Evolutionary conservation across 768 basidiomycete species (phyloP).

Genomic region (Cyathus striatus): DNA sequence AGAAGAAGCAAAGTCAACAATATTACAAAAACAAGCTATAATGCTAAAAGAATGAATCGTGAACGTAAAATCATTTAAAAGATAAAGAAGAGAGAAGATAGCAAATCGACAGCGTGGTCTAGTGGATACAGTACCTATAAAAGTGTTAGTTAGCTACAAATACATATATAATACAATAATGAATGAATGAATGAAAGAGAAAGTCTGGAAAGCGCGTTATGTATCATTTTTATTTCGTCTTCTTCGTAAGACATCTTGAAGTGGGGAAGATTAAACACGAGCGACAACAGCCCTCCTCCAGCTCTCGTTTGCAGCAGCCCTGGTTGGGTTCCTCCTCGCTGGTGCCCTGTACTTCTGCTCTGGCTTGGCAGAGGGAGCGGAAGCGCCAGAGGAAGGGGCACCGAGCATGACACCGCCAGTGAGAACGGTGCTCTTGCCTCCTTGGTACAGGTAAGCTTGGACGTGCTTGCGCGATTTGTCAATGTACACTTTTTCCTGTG

Average conservation of each 20-base stretch:
- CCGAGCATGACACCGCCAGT: conserved; percentile 43
- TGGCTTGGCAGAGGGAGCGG: conserved; percentile 1
- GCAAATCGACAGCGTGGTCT: too few relatives aligned
- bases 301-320: not conserved
- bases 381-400: conserved; percentile 5
- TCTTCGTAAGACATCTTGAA: too few relatives aligned
- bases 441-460: conserved; percentile 35
- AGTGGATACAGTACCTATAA: too few relatives aligned
- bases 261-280: too few relatives aligned
- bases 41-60: too few relatives aligned
- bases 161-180: conserved; percentile 5
- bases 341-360: conserved; percentile 1
- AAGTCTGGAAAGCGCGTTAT: not conserved
- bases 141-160: too few relatives aligned
- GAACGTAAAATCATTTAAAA: not conserved
- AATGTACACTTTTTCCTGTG: conserved; percentile 14
- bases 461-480: conserved; percentile 19
- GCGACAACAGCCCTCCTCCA: too few relatives aligned
- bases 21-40: not conserved
- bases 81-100: not conserved
- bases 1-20: not conserved
- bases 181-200: conserved; percentile 1
- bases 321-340: not conserved
- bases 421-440: conserved; percentile 36
- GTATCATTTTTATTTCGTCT: too few relatives aligned